Conservation (phyloP, 768 basidiomycete genomes). For the Floccularia luteovirens region DNA sequence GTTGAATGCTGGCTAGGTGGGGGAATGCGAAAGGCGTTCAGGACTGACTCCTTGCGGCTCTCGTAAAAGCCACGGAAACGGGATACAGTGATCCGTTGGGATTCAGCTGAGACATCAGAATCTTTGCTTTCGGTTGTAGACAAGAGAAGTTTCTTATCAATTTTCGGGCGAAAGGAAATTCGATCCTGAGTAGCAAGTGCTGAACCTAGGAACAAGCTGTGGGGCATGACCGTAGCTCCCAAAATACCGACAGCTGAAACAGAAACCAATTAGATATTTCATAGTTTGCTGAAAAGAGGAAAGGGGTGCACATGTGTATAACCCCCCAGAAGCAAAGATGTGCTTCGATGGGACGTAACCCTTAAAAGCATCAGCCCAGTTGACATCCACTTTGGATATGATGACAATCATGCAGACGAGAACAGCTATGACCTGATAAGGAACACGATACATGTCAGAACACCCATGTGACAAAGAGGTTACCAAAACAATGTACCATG, state of each 20-base stretch:
- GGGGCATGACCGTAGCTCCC: conserved; percentile 90
- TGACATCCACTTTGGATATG: conserved; percentile 58
- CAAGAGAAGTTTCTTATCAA: conserved; percentile 10
- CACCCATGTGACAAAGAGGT: background rate
- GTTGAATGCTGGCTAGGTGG: conserved; percentile 22
- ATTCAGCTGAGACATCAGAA: conserved; percentile 10
- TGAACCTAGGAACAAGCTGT: conserved; percentile 86
- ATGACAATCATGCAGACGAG: conserved; percentile 75
- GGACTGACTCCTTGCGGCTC: conserved; percentile 16
- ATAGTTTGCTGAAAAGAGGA: background rate
- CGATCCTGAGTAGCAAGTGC: conserved; percentile 81
- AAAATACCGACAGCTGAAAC: conserved; percentile 59
- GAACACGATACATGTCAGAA: background rate
- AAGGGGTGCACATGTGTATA: conserved; percentile 54
- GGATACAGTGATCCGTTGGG: conserved; percentile 4
- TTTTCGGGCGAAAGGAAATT: conserved; percentile 26
- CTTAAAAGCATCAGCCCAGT: conserved; percentile 68
- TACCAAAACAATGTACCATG: conserved; percentile 35
- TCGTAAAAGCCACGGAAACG: conserved; percentile 9
- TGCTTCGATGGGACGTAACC: conserved; percentile 72
- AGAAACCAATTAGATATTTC: conserved; percentile 1
- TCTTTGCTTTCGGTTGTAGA: conserved; percentile 10
- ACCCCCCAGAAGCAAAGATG: conserved; percentile 43
- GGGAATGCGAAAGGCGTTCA: conserved; percentile 28
- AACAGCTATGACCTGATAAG: conserved; percentile 52